Conservation (phyloP, 1,284 basidiomycete species). For the Ganoderma lucidum region DNA sequence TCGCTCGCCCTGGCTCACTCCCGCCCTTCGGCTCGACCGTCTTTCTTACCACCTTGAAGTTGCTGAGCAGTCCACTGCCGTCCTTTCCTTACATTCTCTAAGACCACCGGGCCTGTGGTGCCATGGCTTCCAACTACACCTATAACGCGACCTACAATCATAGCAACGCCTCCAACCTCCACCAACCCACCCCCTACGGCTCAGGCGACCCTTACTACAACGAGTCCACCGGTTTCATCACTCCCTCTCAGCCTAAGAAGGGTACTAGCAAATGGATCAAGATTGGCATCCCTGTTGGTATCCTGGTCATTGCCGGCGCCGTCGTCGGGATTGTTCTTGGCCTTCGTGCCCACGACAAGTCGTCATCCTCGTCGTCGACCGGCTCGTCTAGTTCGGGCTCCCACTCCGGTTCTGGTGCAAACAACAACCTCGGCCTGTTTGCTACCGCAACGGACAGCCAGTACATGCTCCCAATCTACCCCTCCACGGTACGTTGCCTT, state of each 20-base stretch:
- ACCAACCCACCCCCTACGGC: constrained; percentile 49
- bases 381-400: constrained; percentile 31
- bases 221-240: constrained; percentile 71
- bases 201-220: constrained; percentile 72
- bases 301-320: constrained; percentile 76
- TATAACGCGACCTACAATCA: constrained; percentile 55
- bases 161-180: constrained; percentile 30
- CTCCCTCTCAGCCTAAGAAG: constrained; percentile 51
- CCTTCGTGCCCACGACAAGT: constrained; percentile 53
- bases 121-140: constrained; percentile 52
- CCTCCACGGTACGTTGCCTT: constrained; percentile 73
- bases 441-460: constrained; percentile 80
- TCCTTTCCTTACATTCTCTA: constrained; percentile 40
- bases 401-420: constrained; percentile 50
- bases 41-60: constrained; percentile 12
- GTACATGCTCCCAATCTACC: constrained; percentile 87
- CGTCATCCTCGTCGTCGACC: constrained; percentile 42
- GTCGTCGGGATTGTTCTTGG: constrained; percentile 85
- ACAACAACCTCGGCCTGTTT: constrained; percentile 68
- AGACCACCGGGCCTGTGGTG: constrained; percentile 30
- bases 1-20: constrained; percentile 23
- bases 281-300: constrained; percentile 67
- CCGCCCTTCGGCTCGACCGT: constrained; percentile 20
- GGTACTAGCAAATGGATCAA: constrained; percentile 66
- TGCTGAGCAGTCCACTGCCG: constrained; percentile 34